Evolutionary conservation across 192 early-diverging fungal genomes (phyloP).

Genomic region (Thamnidium elegans): DNA sequence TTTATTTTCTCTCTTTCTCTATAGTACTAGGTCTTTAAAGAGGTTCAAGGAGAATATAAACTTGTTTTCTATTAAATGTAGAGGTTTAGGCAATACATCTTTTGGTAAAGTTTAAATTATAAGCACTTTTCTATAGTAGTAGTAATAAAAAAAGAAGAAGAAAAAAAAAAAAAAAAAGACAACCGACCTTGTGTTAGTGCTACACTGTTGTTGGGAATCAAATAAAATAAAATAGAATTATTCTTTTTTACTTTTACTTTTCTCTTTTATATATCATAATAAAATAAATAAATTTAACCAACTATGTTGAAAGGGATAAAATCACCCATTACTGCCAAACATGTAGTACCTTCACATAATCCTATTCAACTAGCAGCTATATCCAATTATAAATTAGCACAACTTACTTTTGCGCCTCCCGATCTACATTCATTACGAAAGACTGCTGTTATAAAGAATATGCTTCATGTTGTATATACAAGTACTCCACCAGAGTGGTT

Average conservation of each 20-base stretch:
- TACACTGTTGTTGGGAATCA: too few species aligned
- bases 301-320: neutral
- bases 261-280: neutral
- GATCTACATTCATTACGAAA: slow-evolving; percentile 37
- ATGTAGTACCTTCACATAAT: slow-evolving; percentile 29
- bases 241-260: neutral
- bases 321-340: slow-evolving; percentile 1
- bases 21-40: slow-evolving; percentile 46
- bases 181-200: neutral
- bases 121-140: neutral
- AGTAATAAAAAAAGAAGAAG: neutral
- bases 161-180: too few species aligned
- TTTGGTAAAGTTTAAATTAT: slow-evolving; percentile 37
- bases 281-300: slow-evolving; percentile 7
- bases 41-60: slow-evolving; percentile 43
- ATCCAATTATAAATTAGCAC: slow-evolving; percentile 42
- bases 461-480: slow-evolving; percentile 30
- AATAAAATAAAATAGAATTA: neutral
- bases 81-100: slow-evolving; percentile 42
- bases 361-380: slow-evolving; percentile 41
- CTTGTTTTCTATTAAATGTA: slow-evolving; percentile 45
- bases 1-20: too few species aligned
- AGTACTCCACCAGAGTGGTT: slow-evolving; percentile 40
- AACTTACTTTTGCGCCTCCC: slow-evolving; percentile 40
- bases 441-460: slow-evolving; percentile 41